Conservation (phyloP, 208 protist species). For the Borovskyia barvae region DNA sequence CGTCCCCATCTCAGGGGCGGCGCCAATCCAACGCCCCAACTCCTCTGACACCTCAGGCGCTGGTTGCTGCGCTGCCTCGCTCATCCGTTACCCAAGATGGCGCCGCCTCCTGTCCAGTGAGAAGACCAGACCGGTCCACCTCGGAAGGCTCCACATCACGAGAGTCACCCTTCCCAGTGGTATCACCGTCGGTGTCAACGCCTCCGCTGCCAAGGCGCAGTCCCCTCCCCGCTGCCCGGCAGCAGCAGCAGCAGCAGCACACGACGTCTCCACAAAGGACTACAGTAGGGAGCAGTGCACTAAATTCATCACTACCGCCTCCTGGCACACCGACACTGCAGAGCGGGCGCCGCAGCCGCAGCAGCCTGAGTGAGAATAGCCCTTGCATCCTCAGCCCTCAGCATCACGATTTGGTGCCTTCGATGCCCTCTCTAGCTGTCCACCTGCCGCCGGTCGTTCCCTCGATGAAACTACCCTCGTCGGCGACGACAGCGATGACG, state of each 20-base stretch:
- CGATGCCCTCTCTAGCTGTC: background rate
- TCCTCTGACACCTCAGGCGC: slow-evolving; percentile 3
- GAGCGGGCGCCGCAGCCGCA: background rate
- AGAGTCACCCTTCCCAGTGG: background rate
- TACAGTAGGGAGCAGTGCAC: background rate
- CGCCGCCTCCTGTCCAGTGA: slow-evolving; percentile 7
- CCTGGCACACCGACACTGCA: background rate
- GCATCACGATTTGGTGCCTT: background rate
- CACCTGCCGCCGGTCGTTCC: slow-evolving; percentile 16
- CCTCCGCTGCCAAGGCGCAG: too few relatives aligned
- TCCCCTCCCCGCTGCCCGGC: too few relatives aligned
- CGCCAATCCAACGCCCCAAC: slow-evolving; percentile 7
- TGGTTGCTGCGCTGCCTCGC: slow-evolving; percentile 1
- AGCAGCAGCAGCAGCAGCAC: too few relatives aligned
- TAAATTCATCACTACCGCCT: background rate
- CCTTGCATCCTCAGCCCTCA: background rate
- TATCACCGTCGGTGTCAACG: too few relatives aligned
- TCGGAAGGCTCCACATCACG: background rate
- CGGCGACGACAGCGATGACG: slow-evolving; percentile 2
- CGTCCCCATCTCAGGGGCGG: background rate
- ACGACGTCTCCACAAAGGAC: background rate
- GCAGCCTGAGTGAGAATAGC: background rate
- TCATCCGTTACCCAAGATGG: slow-evolving; percentile 1
- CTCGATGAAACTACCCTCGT: slow-evolving; percentile 9
- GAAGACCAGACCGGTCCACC: background rate